Evolutionary conservation across 352 stramenopile genomes (phyloP), one percentile per base, ranked within the genome.

Genomic region (Phytopythium helicoides): DNA sequence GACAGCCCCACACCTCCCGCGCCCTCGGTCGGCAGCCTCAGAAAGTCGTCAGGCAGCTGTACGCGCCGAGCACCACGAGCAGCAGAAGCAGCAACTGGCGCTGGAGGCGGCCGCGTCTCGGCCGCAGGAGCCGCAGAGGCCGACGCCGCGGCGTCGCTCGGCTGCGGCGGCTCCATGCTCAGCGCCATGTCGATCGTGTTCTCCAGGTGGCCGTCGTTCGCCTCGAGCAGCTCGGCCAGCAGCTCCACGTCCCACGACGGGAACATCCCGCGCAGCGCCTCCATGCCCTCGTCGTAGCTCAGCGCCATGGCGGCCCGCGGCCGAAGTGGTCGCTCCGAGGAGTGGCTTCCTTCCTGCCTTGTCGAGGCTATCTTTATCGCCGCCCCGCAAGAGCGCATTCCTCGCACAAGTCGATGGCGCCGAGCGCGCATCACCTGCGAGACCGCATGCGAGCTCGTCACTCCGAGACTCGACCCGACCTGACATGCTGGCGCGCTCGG

Each of bases 131-230:
- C 42, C n/a, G 25, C 36, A 25, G 39, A 4, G 12, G 21, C 16
- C 35, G 47, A 26, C 3, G 54, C 40, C 7, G 54, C 15, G 15
- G 34, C 10, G 22, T 45, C 36, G 1, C 48, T 28, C 1, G 42
- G 8, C 16, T 53, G n/a, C 15, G 66, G 61, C 28, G 62, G 57
- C 34, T 94, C 78, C 84, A 92, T 94, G 26, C 57, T 62, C 48
- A 94, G 54, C 25, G 86, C 60, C 53, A 79, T 73, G 58, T 94
- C 78, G 45, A 94, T 78, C 16, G 80, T 92, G 45, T 71, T 81
- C 58, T 89, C 77, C 15, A 94, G 47, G 37, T 89, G 62, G 9
- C 81, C 79, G 9, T 83, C 57, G 42, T 94, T 87, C 11, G 66
- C 66, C 45, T 84, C 68, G 10, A 94, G 71, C 26, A 94, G 53